Evolutionary conservation across 2,329 filamentous ascomycete genomes (phyloP), one percentile per base, ranked within the genome.

Genomic region (Pestalotiopsis fici): DNA sequence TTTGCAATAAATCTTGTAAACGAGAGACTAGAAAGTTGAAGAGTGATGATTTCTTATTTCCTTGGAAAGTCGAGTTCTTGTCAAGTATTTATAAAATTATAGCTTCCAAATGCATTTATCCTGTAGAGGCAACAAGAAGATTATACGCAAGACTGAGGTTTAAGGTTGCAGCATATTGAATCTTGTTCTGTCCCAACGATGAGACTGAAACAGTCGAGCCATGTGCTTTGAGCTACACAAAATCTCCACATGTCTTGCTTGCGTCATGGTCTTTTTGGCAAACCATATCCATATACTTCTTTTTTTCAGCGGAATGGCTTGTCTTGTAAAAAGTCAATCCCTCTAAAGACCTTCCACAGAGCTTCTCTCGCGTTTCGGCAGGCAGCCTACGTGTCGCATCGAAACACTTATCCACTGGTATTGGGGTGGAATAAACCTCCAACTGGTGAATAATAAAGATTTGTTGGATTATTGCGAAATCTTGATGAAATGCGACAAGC

Each of bases 131-230:
- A 57, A 27, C 23, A 31, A 57, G n/a, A 27, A 27, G 23, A 57
- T 57, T 23, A 18, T 57, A 27, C 23, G 23, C 13, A 57, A 13
- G 55, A 23, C 23, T 57, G 23, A 21, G 4, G 4, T 27, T 27
- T 57, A 57, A 57, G 25, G 55, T 57, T 57, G 55, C 55, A 25
- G 27, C 23, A 57, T 57, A 57, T 57, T 57, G 55, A 57, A 57
- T 57, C 55, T 57, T 57, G n/a, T 50, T n/a, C 43, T 21, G 18
- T 50, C 21, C 43, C 15, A 50, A n/a, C n/a, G 18, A 18, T 50
- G 18, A n/a, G 9, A 7, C 43, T 50, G 18, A 21, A 50, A 50
- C 43, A 18, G 3, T 50, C 7, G 18, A 50, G 43, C 43, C 43
- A 50, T 50, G 43, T 50, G 43, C 43, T 50, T 18, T 18, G 15